Evolutionary conservation across 176 grass and related monocot species (phyloP).

Genomic region (Oryza australiensis): DNA sequence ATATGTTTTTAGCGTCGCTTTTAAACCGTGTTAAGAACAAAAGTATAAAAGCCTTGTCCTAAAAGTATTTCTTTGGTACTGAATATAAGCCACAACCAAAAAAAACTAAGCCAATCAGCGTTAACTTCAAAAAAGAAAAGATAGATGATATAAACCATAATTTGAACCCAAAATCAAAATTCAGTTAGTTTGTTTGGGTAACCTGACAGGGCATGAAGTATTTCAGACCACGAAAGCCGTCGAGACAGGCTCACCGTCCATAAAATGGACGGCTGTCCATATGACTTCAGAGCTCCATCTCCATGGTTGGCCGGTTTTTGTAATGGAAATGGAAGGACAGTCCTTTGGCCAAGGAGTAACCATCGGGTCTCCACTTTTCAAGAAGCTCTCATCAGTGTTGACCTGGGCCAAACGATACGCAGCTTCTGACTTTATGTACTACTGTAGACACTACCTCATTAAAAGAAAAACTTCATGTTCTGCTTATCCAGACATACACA

Average conservation of each 20-base stretch:
- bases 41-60: no score
- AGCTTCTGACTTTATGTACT: neutral
- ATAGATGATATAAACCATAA: neutral
- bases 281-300: neutral
- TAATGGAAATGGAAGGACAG: neutral
- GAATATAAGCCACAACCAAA: no score
- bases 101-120: no score
- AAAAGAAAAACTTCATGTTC: neutral
- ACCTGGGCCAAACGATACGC: neutral
- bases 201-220: neutral
- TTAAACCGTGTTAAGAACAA: no score
- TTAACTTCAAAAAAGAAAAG: neutral
- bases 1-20: no score
- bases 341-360: neutral
- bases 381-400: neutral
- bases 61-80: no score
- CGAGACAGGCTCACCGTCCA: neutral
- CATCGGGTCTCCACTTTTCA: neutral
- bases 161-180: neutral
- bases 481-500: neutral
- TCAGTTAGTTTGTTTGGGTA: neutral
- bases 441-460: neutral
- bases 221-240: neutral
- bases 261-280: neutral
- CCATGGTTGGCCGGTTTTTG: neutral